These are phyloP conservation scores for Chamaecrista fasciculata DNA, from an alignment of 306 rosid species.

Conservation along the genomic window DNA sequence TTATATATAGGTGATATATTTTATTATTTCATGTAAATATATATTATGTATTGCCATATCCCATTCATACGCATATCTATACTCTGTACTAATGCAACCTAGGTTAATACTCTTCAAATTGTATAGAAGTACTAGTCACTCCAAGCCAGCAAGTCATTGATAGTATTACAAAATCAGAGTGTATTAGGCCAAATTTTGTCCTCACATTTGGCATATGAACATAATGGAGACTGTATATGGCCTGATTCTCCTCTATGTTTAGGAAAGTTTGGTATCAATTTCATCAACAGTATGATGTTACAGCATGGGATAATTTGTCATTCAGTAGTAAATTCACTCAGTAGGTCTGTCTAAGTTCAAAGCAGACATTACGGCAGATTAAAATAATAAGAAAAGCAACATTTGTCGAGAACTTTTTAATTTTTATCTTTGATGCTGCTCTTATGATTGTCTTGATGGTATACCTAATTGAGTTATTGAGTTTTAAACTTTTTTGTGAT, in stretches of 20 bases:
- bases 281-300: not conserved
- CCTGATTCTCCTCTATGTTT: not conserved
- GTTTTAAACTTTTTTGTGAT: slow-evolving; percentile 16
- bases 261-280: slow-evolving; percentile 17
- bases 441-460: not conserved
- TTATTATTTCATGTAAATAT: no score
- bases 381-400: not conserved
- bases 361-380: not conserved
- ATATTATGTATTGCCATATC: no score
- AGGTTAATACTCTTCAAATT: no score
- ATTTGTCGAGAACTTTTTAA: not conserved
- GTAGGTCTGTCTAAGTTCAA: not conserved
- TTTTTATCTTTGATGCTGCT: not conserved
- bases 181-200: not conserved
- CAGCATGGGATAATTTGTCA: slow-evolving; percentile 4
- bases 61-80: no score
- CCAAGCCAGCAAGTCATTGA: not conserved
- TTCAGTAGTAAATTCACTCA: not conserved
- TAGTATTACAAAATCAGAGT: not conserved
- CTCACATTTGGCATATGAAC: not conserved
- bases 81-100: no score
- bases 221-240: not conserved
- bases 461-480: not conserved
- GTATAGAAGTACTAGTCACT: not conserved
- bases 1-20: no score